Base-by-base conservation (phyloP, 2,329 filamentous ascomycete genomes). In the Ceratocystis diversiconidia region DNA sequence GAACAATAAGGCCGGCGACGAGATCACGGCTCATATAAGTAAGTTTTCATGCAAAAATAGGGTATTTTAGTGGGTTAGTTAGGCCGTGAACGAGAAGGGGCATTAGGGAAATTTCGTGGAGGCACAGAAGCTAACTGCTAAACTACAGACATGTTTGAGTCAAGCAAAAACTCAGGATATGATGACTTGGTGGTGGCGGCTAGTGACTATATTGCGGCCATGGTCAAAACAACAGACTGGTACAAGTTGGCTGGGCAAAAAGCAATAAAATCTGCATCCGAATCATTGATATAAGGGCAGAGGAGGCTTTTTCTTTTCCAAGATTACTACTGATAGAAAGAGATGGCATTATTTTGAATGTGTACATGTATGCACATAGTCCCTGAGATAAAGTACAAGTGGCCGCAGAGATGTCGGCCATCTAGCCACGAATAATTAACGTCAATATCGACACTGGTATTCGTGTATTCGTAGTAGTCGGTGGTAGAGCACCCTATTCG, bases 1-100 rank as follows among this genome's bases (percentile, higher is more conserved):
- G 65, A 99, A 97, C 73, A 86, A 95, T 68, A 84, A 83, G 71
- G 90, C 88, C 0, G 78, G 76, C 10, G 90, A 95, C 70, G 94
- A 97, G 77, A 85, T 86, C 0, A 77, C 78, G 69, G 92, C 92
- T 32, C 94, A 97, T 75, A 89, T 86, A 79, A 78, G 82, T 80
- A 79, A 75, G 81, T 44, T 15, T 1, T 10, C 25, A 6, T 46
- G 48, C 48, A 52, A 32, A 4, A 17, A 59, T 15, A 15, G 50
- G 50, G 19, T 28, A 6, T 12, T 12, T 8, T 55, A 8, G 50
- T 28, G 19, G 15, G 46, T 5, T 46, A 5, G 15, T 5, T 17
- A 5, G n/a, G 44, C 44, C 5, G 15, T 17, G 44, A n/a, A 19
- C 17, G 44, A 6, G 44, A 5, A 15, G 46, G n/a, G 46, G 10